Conservation (phyloP, 2,329 filamentous ascomycete species). For the Hymenotorrendiella dingleyae region DNA sequence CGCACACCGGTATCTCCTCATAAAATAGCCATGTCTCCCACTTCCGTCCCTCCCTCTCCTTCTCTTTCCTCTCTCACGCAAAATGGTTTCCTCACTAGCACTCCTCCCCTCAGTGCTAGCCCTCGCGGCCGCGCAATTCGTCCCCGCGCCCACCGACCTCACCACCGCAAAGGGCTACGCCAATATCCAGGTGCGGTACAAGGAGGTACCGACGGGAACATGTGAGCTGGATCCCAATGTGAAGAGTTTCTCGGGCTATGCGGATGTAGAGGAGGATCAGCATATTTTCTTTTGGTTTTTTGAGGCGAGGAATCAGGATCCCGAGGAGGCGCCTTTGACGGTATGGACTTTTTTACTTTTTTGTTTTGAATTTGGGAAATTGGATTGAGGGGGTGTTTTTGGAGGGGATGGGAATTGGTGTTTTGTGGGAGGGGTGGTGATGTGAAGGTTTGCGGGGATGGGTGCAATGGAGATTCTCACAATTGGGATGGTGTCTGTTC, state of each 20-base stretch:
- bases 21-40: too few relatives aligned
- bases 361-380: background rate
- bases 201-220: constrained; percentile 40
- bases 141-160: constrained; percentile 33
- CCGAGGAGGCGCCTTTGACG: constrained; percentile 43
- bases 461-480: background rate
- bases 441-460: background rate
- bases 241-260: constrained; percentile 39
- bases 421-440: background rate
- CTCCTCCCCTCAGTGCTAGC: background rate
- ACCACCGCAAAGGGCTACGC: constrained; percentile 33
- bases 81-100: background rate
- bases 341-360: constrained; percentile 17
- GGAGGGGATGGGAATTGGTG: background rate
- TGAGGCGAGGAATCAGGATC: constrained; percentile 39
- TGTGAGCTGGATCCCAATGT: constrained; percentile 39
- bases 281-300: constrained; percentile 42
- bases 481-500: too few relatives aligned
- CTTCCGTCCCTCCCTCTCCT: background rate
- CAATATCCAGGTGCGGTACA: constrained; percentile 40
- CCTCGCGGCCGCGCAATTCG: constrained; percentile 28
- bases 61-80: background rate
- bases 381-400: background rate
- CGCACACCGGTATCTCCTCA: too few relatives aligned
- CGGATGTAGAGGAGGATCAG: constrained; percentile 35